Percentiles rank a stretch among this genome's conserved stretches.
phyloP scores from a whole-genome alignment of 148 eudicot genomes.

The Vaccinium macrocarpon region DNA sequence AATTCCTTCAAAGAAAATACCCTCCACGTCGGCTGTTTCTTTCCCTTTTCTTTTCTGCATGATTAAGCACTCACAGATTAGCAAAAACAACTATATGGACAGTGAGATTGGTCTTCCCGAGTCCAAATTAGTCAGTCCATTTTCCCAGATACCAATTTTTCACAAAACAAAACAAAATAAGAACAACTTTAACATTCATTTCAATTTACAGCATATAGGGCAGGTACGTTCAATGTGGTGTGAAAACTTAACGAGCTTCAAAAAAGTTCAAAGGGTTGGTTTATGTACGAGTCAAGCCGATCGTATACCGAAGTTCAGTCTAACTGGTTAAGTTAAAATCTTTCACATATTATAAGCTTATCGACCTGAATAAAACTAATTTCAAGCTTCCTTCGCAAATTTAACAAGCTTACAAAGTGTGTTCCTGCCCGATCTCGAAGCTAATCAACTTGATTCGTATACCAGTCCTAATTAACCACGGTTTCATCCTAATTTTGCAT shows the following conservation, averaged over 20 bases:
- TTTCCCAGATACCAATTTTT: not conserved
- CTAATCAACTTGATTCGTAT: not conserved
- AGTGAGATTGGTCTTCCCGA: not conserved
- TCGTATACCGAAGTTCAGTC: not conserved
- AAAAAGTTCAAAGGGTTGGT: not conserved
- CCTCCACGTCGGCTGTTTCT: slow-evolving; percentile 71
- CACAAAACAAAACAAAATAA: not conserved
- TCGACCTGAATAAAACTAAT: not conserved
- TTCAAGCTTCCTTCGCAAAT: not conserved
- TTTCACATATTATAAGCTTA: not conserved
- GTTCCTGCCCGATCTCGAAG: not conserved
- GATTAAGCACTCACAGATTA: slow-evolving; percentile 12
- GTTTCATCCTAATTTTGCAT: not conserved
- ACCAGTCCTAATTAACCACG: not conserved
- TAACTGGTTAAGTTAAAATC: not conserved
- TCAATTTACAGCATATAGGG: not conserved
- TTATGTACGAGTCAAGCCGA: not conserved
- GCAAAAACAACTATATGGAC: not conserved
- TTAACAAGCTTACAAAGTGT: not conserved
- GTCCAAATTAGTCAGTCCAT: not conserved
- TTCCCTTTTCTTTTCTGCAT: slow-evolving; percentile 61
- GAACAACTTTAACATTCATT: not conserved
- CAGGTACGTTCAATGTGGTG: not conserved
- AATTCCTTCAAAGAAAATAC: slow-evolving; percentile 85
- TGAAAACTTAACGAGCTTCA: not conserved